A percentile compares a stretch with the other conserved stretches of the same genome.
phyloP scores from a whole-genome alignment of 805 yeast genomes.

The Candida vaughaniae region DNA sequence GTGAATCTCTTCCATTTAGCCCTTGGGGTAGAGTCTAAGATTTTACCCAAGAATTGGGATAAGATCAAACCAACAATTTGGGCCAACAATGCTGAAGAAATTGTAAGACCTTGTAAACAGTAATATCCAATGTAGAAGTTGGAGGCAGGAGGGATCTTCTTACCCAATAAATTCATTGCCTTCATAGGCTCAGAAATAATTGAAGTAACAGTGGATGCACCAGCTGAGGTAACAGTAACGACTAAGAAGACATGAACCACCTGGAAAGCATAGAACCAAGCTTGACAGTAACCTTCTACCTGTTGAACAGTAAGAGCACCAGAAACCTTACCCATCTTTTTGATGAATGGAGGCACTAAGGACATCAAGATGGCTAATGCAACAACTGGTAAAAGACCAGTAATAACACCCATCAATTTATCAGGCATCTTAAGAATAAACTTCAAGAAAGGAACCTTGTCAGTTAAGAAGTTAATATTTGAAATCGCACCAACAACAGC shows the following conservation, averaged over 20 bases:
- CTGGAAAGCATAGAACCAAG: conserved; percentile 88
- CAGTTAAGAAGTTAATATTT: conserved; percentile 60
- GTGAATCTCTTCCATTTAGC: conserved; percentile 81
- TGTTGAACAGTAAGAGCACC: conserved; percentile 73
- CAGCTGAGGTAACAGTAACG: conserved; percentile 79
- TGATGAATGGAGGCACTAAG: conserved; percentile 62
- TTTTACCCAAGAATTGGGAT: conserved; percentile 64
- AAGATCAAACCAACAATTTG: conserved; percentile 74
- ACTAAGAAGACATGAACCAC: conserved; percentile 88
- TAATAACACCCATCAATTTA: conserved; percentile 57
- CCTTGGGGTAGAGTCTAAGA: conserved; percentile 87
- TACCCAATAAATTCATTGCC: conserved; percentile 75
- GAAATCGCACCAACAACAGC: conserved; percentile 77
- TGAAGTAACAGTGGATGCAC: conserved; percentile 72
- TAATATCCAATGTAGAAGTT: conserved; percentile 87
- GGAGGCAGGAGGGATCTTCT: conserved; percentile 82
- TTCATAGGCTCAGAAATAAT: conserved; percentile 62
- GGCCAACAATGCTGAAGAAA: conserved; percentile 72
- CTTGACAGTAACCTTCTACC: conserved; percentile 79
- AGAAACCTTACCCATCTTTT: conserved; percentile 66
- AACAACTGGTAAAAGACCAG: conserved; percentile 68
- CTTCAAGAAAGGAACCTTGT: conserved; percentile 48
- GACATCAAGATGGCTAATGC: conserved; percentile 65
- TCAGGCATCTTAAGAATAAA: conserved; percentile 59
- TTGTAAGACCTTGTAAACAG: conserved; percentile 75